phyloP scores from a whole-genome alignment of 345 rosid genomes.

The Dipteronia dyeriana region DNA sequence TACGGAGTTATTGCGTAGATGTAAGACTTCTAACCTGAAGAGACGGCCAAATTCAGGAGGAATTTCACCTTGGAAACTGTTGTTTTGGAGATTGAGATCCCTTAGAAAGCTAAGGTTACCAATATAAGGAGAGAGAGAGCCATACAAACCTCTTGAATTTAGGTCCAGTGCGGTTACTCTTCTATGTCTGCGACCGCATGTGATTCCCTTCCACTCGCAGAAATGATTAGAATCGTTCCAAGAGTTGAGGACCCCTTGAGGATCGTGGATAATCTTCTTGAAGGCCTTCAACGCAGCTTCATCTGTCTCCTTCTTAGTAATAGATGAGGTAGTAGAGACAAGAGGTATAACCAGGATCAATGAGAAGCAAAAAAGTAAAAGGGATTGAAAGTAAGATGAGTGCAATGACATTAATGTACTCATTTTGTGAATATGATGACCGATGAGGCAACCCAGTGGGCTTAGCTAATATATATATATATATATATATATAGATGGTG shows the following conservation, averaged over 20 bases:
- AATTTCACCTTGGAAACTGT: slow-evolving; percentile 24
- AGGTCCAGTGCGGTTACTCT: slow-evolving; percentile 35
- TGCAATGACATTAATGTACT: too few species aligned
- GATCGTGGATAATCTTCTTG: slow-evolving; percentile 26
- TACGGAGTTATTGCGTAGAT: too few species aligned
- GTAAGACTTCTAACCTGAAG: background rate
- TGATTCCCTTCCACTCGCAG: slow-evolving; percentile 33
- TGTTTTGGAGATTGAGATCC: slow-evolving; percentile 23
- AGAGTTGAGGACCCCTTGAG: slow-evolving; percentile 18
- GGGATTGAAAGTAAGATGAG: too few species aligned
- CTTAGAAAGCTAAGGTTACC: slow-evolving; percentile 42
- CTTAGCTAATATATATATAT: too few species aligned
- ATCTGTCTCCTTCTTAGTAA: slow-evolving; percentile 29
- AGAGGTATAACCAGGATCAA: too few species aligned
- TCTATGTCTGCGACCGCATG: slow-evolving; percentile 17
- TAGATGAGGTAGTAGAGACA: background rate
- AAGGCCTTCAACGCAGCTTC: slow-evolving; percentile 24
- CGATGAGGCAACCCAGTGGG: too few species aligned
- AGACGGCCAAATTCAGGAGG: slow-evolving; percentile 26
- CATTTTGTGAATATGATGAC: too few species aligned
- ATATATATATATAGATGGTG: too few species aligned
- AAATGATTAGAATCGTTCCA: slow-evolving; percentile 32
- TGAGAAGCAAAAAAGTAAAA: too few species aligned
- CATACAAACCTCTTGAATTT: slow-evolving; percentile 17
- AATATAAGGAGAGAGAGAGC: slow-evolving; percentile 31